These are phyloP conservation scores for Suillus clintonianus DNA, from an alignment of 768 basidiomycete genomes.

Conservation along the genomic window DNA sequence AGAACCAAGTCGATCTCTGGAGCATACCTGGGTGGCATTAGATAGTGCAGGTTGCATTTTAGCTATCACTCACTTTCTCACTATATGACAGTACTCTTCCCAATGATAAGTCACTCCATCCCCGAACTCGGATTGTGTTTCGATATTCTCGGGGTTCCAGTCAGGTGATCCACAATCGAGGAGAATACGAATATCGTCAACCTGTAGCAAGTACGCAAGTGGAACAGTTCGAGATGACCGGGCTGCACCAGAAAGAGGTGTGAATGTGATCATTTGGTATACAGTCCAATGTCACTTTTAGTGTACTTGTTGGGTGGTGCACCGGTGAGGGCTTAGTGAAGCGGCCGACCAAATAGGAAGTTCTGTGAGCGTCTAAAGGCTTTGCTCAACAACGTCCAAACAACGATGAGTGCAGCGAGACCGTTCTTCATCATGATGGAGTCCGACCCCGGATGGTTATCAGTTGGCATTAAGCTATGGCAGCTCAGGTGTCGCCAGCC, in stretches of 20 bases:
- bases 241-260: conserved; percentile 85
- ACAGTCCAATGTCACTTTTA: background rate
- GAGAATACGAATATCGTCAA: conserved; percentile 92
- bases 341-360: background rate
- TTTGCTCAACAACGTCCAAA: conserved; percentile 4
- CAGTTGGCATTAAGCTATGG: too few species aligned
- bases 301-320: background rate
- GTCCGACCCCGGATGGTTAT: too few species aligned
- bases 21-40: conserved; percentile 53
- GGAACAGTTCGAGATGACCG: conserved; percentile 63
- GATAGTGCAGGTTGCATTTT: conserved; percentile 1
- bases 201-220: conserved; percentile 83
- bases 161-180: conserved; percentile 95
- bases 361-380: conserved; percentile 3
- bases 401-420: background rate
- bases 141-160: conserved; percentile 61
- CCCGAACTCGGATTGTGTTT: conserved; percentile 29
- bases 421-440: too few species aligned
- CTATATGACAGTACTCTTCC: conserved; percentile 64
- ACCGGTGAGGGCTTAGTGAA: background rate
- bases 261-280: conserved; percentile 88
- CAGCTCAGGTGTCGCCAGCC: too few species aligned
- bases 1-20: conserved; percentile 88
- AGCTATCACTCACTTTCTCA: conserved; percentile 61
- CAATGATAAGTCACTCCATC: conserved; percentile 43